Conservation (phyloP, 2,329 filamentous ascomycete species). For the Apiospora sp. region DNA sequence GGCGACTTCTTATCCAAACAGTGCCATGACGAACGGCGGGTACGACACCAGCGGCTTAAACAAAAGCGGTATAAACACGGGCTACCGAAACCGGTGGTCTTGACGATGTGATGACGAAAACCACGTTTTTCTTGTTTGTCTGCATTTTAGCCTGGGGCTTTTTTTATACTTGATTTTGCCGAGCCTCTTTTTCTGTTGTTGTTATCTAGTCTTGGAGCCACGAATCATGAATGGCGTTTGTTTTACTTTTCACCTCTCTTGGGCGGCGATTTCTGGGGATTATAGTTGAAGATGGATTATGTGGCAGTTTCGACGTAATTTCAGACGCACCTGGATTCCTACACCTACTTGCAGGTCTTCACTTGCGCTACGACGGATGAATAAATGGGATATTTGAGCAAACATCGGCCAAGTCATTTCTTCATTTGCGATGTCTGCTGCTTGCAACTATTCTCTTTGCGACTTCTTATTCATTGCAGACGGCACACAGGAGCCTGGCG, state of each 20-base stretch:
- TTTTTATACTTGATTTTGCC: too few relatives aligned
- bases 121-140: background rate
- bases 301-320: slow-evolving; percentile 10
- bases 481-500: background rate
- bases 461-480: background rate
- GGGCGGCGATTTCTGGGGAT: slow-evolving; percentile 16
- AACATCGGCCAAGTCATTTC: background rate
- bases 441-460: background rate
- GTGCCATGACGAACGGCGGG: slow-evolving; percentile 23
- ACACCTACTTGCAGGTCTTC: background rate
- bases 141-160: slow-evolving; percentile 1
- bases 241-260: background rate
- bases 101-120: slow-evolving; percentile 23
- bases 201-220: slow-evolving; percentile 6
- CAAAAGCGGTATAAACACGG: slow-evolving; percentile 20
- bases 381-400: slow-evolving; percentile 18
- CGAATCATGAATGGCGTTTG: slow-evolving; percentile 21
- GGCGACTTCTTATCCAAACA: slow-evolving; percentile 31
- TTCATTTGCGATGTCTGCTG: background rate
- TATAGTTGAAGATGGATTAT: too few relatives aligned
- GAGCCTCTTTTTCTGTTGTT: background rate
- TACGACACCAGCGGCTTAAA: slow-evolving; percentile 20
- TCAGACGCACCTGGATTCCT: slow-evolving; percentile 4
- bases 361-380: slow-evolving; percentile 17
- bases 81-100: slow-evolving; percentile 25